A percentile compares a stretch with the other conserved stretches of the same genome.
phyloP scores from a whole-genome alignment of 805 yeast species.

The Scheffersomyces lignosus region DNA sequence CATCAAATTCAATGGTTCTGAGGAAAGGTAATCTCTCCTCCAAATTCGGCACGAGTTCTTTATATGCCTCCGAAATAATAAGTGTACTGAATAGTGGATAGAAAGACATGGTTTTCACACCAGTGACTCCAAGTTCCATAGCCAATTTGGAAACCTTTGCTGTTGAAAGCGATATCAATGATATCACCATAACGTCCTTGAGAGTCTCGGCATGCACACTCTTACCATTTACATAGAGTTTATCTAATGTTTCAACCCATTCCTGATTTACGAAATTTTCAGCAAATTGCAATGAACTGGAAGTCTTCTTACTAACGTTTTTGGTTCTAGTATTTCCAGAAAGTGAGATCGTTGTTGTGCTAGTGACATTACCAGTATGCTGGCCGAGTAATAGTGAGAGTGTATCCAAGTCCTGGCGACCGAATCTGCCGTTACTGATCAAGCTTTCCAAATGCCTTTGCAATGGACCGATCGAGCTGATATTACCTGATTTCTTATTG shows the following conservation, averaged over 20 bases:
- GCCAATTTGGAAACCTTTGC: conserved; percentile 42
- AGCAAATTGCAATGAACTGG: conserved; percentile 40
- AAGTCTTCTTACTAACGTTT: conserved; percentile 23
- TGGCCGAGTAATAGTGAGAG: conserved; percentile 51
- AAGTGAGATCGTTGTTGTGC: conserved; percentile 13
- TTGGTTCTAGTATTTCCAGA: conserved; percentile 13
- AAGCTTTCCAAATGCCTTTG: conserved; percentile 53
- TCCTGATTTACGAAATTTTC: conserved; percentile 52
- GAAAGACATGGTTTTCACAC: conserved; percentile 40
- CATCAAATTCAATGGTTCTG: conserved; percentile 15
- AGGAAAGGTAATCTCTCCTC: conserved; percentile 52
- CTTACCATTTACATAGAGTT: conserved; percentile 55
- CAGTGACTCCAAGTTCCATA: conserved; percentile 46
- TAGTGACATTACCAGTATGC: conserved; percentile 15
- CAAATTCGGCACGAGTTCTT: conserved; percentile 50
- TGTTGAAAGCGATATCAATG: conserved; percentile 50
- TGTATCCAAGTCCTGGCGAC: conserved; percentile 43
- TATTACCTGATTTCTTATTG: conserved; percentile 49
- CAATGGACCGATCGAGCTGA: conserved; percentile 43
- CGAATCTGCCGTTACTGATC: conserved; percentile 49
- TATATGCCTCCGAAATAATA: conserved; percentile 48
- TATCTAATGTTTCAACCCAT: conserved; percentile 64
- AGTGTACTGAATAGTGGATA: conserved; percentile 60
- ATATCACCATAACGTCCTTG: conserved; percentile 51
- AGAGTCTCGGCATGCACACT: conserved; percentile 49